Base-by-base conservation (phyloP, 2,329 filamentous ascomycete genomes). In the Colletotrichum godetiae region DNA sequence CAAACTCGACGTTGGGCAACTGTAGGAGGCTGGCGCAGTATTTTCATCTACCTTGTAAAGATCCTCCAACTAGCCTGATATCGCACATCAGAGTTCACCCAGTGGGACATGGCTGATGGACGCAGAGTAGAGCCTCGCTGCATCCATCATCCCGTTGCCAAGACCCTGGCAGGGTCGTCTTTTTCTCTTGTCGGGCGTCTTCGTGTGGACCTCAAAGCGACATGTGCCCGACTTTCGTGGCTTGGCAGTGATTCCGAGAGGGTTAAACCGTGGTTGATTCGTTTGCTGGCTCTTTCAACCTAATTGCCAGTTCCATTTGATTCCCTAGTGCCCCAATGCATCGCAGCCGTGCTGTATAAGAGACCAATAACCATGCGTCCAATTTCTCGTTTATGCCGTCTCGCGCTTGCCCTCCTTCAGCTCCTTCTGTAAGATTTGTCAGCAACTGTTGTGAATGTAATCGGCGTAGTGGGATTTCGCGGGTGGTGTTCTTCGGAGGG, bases 381-480 rank as follows among this genome's bases (percentile, higher is more conserved):
- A 64, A 49, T 33, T 59, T 53, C 59, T 33, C 57, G 24, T 77
- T 81, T 91, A 98, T 88, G 93, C 95, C 80, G 91, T 87, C 84
- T 97, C 94, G 80, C 95, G 92, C 92, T 97, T 97, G 87, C 95
- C 96, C 88, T 98, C 95, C 91, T 94, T 95, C 83, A 95, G 91
- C 91, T 98, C 97, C 91, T 98, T 99, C 96, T 97, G 86, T 86
- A 80, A 66, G 56, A 24, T 5, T 61, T 76, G 80, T 84, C 81
- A 86, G 83, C 62, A 72, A 55, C 68, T 65, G 58, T 56, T 8
- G 37, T n/a, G n/a, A 31, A 55, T n/a, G 29, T 12, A 15, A 24
- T 19, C 49, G 24, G 49, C 6, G 52, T 61, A 13, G 13, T 15
- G 19, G 33, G 33, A 12, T 35, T 11, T 67, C 5, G 7, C 37